Evolutionary conservation across 2,329 filamentous ascomycete genomes (phyloP).

Genomic region (Akanthomyces uredinophilus): DNA sequence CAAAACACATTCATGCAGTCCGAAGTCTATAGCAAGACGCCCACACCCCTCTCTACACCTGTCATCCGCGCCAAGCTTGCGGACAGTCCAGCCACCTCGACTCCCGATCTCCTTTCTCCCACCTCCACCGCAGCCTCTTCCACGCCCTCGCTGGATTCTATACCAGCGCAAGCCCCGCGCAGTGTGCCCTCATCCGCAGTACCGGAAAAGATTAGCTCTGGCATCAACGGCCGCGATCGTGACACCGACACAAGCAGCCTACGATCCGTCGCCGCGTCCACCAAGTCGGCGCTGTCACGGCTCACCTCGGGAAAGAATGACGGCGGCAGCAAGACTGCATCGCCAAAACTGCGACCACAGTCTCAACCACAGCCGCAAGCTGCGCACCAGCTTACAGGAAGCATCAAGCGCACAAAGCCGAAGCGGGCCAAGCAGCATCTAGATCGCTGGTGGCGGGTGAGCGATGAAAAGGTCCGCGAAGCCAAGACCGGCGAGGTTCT

Average conservation of each 20-base stretch:
- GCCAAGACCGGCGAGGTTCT: slow-evolving; percentile 88
- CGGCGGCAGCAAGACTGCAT: slow-evolving; percentile 21
- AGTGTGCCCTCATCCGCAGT: slow-evolving; percentile 27
- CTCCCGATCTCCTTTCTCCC: slow-evolving; percentile 41
- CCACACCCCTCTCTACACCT: slow-evolving; percentile 48
- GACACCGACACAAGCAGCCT: slow-evolving; percentile 49
- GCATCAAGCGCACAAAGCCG: slow-evolving; percentile 31
- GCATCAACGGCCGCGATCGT: slow-evolving; percentile 30
- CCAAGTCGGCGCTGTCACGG: slow-evolving; percentile 48
- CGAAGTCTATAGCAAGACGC: slow-evolving; percentile 63
- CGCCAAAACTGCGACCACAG: slow-evolving; percentile 20
- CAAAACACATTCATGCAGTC: slow-evolving; percentile 72
- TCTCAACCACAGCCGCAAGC: slow-evolving; percentile 2
- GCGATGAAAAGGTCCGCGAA: slow-evolving; percentile 94
- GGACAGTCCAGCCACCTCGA: slow-evolving; percentile 41
- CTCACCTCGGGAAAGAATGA: slow-evolving; percentile 36
- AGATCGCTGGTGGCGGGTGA: slow-evolving; percentile 93
- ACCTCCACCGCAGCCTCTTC: slow-evolving; percentile 31
- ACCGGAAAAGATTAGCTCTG: slow-evolving; percentile 18
- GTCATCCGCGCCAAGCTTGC: slow-evolving; percentile 34
- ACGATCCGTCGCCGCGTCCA: slow-evolving; percentile 52
- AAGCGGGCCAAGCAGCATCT: slow-evolving; percentile 53
- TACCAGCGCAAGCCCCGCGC: slow-evolving; percentile 21
- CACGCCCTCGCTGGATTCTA: slow-evolving; percentile 34
- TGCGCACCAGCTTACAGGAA: slow-evolving; percentile 17